phyloP scores from a whole-genome alignment of 495 filamentous ascomycete species.

The Hyaloscypha hepaticicola region DNA sequence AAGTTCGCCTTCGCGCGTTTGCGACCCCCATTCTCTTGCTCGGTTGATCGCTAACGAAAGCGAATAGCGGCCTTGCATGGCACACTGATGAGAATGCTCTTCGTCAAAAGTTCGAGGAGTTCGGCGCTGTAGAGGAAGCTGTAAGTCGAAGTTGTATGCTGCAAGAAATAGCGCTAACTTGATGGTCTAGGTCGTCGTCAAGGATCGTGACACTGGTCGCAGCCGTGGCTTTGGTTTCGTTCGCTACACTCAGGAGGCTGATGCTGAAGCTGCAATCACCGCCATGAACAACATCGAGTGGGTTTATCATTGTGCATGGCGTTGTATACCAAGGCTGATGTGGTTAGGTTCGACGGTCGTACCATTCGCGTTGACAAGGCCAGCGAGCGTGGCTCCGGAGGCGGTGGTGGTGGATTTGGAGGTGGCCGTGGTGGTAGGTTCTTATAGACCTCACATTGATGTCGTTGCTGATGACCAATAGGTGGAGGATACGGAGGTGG shows the following conservation, averaged over 20 bases:
- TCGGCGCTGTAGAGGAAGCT: slow-evolving; percentile 86
- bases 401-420: slow-evolving; percentile 50
- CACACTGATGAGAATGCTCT: slow-evolving; percentile 88
- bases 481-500: slow-evolving; percentile 21
- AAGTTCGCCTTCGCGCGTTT: slow-evolving; percentile 39
- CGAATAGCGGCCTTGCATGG: slow-evolving; percentile 89
- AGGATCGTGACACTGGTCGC: slow-evolving; percentile 93
- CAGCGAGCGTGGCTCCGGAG: slow-evolving; percentile 68
- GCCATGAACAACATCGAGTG: slow-evolving; percentile 95
- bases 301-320: slow-evolving; percentile 31
- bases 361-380: slow-evolving; percentile 95
- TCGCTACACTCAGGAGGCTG: slow-evolving; percentile 75
- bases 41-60: slow-evolving; percentile 27
- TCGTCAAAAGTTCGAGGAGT: slow-evolving; percentile 84
- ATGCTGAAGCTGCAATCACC: slow-evolving; percentile 77
- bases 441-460: neutral
- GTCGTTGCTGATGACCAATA: slow-evolving; percentile 8
- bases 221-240: slow-evolving; percentile 98
- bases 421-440: slow-evolving; percentile 30
- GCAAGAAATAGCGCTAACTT: slow-evolving; percentile 8
- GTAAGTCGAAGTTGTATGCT: slow-evolving; percentile 52
- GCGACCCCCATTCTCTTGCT: slow-evolving; percentile 7
- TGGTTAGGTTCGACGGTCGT: slow-evolving; percentile 86
- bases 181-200: slow-evolving; percentile 78
- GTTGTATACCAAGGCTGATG: slow-evolving; percentile 10